These are phyloP conservation scores for Sarocladiaceae sp. DNA, from an alignment of 2,329 filamentous ascomycete genomes.

Conservation along the genomic window DNA sequence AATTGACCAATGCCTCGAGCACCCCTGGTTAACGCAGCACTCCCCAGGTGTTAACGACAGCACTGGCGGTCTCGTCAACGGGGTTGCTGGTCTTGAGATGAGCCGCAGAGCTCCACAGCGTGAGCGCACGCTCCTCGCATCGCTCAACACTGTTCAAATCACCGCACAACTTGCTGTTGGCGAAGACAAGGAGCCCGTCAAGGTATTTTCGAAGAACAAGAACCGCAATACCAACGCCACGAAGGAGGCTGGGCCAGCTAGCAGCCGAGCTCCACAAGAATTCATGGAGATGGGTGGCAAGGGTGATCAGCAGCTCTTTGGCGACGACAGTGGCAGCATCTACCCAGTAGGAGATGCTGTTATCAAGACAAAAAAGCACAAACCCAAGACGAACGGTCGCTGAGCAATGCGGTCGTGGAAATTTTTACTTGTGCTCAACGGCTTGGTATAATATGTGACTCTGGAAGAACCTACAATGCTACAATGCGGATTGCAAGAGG, in stretches of 20 bases:
- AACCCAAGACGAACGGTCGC: conserved; percentile 21
- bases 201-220: conserved; percentile 71
- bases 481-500: background rate
- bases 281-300: conserved; percentile 84
- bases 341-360: conserved; percentile 35
- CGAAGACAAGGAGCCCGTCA: conserved; percentile 57
- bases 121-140: conserved; percentile 80
- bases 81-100: conserved; percentile 77
- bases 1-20: conserved; percentile 83
- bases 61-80: conserved; percentile 88
- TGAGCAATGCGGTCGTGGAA: conserved; percentile 3
- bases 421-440: no score
- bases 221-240: conserved; percentile 29
- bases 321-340: conserved; percentile 52
- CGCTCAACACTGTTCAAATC: conserved; percentile 68
- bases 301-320: conserved; percentile 76
- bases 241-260: conserved; percentile 64
- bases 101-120: conserved; percentile 73
- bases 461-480: no score
- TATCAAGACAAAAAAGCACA: conserved; percentile 26
- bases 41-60: conserved; percentile 68
- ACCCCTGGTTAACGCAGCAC: conserved; percentile 78
- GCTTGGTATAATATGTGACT: no score
- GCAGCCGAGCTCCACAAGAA: conserved; percentile 63
- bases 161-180: conserved; percentile 50